Conservation (phyloP, 116 monocot species). For the Posidonia oceanica region DNA sequence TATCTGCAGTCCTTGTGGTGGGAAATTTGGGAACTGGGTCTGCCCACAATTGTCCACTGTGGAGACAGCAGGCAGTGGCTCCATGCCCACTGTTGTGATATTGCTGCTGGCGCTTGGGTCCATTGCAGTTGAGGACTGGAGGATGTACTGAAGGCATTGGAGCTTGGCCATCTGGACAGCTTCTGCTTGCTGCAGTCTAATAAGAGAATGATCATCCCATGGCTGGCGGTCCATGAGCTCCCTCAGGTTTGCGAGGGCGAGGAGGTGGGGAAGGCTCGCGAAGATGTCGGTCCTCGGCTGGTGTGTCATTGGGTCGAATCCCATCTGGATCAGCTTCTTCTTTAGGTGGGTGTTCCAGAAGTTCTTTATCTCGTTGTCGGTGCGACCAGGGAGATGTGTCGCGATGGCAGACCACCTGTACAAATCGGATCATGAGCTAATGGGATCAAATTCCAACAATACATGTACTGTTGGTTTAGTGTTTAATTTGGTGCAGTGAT, state of each 20-base stretch:
- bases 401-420: conserved; percentile 90
- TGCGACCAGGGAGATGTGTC: conserved; percentile 66
- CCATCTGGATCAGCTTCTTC: conserved; percentile 78
- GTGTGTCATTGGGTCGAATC: conserved; percentile 76
- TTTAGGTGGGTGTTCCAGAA: conserved; percentile 94
- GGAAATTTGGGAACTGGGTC: conserved; percentile 1
- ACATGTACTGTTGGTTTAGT: background rate
- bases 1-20: background rate
- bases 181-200: background rate
- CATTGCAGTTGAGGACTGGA: background rate
- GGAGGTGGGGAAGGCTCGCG: conserved; percentile 7
- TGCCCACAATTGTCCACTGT: background rate
- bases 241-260: conserved; percentile 19
- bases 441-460: background rate
- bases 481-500: no score
- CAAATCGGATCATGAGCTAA: background rate
- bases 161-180: conserved; percentile 5
- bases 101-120: no score
- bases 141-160: conserved; percentile 11
- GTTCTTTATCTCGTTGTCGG: conserved; percentile 93
- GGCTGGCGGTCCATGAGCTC: conserved; percentile 27
- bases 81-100: background rate
- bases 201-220: conserved; percentile 67
- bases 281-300: conserved; percentile 45
- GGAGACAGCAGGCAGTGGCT: background rate